Base-by-base conservation (phyloP, 2,329 filamentous ascomycete species). In the Colletotrichum echinochloae region DNA sequence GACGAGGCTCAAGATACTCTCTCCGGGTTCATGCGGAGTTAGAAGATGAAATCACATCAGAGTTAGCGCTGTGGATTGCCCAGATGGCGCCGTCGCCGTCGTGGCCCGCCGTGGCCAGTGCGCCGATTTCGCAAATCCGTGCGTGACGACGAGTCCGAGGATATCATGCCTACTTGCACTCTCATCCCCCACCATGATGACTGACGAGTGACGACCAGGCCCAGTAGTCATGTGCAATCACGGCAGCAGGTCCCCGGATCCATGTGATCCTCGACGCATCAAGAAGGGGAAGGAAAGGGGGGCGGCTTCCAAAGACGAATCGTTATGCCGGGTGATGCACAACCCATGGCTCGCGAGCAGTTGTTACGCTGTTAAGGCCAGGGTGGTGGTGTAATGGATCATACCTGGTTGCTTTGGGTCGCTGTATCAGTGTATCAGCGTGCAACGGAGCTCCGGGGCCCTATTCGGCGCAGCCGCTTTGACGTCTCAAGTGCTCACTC, bases 391-490 rank as follows among this genome's bases (percentile, higher is more conserved):
- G 56, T n/a, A n/a, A 67, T 67, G 67, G 57, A 44, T 59, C 41
- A 70, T 67, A 64, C 67, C 57, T 70, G 64, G 52, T 65, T 41
- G 48, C 35, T 51, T 62, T 18, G 39, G 48, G 67, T 52, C 56
- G 30, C 30, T 28, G 8, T 33, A 33, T 33, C 30, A 5, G 26
- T 66, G 44, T 39, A 54, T 57, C 57, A 57, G 37, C 41, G 28
- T 49, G 52, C 37, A 37, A 37, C 56, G 52, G 66, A 61, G 60
- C 57, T 39, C 33, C 51, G 30, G 30, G 28, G 30, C 5, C 30
- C 51, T 12, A 12, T 62, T 67, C 64, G 63, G 63, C 51, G 67
- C 67, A 37, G 62, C 57, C 64, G 64, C 64, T 70, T 54, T 62
- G 64, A 66, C 64, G 51, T 37, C n/a, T 52, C 57, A 59, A 44